Percentiles rank a stretch among this genome's conserved stretches.
Conservation (phyloP, 2,329 filamentous ascomycete species). For the Colletotrichum sp. region DNA sequence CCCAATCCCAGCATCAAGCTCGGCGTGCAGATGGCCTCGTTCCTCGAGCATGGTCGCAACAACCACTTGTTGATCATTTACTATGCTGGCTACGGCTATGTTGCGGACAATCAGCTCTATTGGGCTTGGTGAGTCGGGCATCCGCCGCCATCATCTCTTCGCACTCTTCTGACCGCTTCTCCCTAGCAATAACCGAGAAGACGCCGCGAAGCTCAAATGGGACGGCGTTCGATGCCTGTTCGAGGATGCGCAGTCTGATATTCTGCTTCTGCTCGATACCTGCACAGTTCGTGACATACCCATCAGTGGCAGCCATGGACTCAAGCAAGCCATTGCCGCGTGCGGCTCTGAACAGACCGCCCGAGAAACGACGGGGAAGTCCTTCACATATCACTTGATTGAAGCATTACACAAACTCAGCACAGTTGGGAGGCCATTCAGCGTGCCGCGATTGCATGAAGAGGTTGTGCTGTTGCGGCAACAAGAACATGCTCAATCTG, state of each 20-base stretch:
- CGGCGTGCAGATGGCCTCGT: conserved; percentile 63
- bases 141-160: background rate
- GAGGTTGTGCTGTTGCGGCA: conserved; percentile 54
- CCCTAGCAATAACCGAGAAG: conserved; percentile 59
- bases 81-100: conserved; percentile 66
- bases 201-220: conserved; percentile 68
- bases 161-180: conserved; percentile 37
- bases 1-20: conserved; percentile 66
- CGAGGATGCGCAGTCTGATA: conserved; percentile 67
- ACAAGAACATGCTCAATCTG: conserved; percentile 46
- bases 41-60: conserved; percentile 61
- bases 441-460: conserved; percentile 59
- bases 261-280: conserved; percentile 67
- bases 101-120: conserved; percentile 64
- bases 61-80: conserved; percentile 69
- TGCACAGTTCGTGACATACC: conserved; percentile 59
- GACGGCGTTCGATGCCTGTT: conserved; percentile 66
- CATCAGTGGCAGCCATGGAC: conserved; percentile 55
- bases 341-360: conserved; percentile 55
- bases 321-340: conserved; percentile 69
- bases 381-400: conserved; percentile 63
- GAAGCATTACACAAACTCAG: conserved; percentile 61
- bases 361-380: conserved; percentile 50
- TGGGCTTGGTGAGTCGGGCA: conserved; percentile 65
- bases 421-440: conserved; percentile 56